Conservation (phyloP, 768 basidiomycete species). For the Trametes villosa region DNA sequence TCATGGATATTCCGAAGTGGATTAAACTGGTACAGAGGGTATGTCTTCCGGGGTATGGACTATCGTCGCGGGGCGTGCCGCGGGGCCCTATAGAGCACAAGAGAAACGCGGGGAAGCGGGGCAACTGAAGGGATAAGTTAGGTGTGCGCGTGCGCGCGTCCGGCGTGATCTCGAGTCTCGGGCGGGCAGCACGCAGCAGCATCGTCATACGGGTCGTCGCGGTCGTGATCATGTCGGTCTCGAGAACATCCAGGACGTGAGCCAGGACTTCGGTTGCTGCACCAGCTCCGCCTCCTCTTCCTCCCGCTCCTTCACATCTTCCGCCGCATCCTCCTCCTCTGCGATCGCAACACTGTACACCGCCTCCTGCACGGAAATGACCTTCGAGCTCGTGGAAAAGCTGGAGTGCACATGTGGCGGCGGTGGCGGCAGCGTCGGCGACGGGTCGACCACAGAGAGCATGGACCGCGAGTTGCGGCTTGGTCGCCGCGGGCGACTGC, state of each 20-base stretch:
- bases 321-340: slow-evolving; percentile 65
- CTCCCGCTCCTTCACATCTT: slow-evolving; percentile 58
- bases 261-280: slow-evolving; percentile 56
- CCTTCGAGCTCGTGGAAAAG: slow-evolving; percentile 29
- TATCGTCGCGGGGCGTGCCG: slow-evolving; percentile 3
- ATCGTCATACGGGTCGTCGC: slow-evolving; percentile 13
- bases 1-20: slow-evolving; percentile 27
- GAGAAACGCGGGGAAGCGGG: neutral
- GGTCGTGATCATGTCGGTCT: slow-evolving; percentile 26
- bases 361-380: slow-evolving; percentile 62
- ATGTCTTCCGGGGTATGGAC: slow-evolving; percentile 22
- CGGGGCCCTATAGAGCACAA: neutral
- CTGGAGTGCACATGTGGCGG: slow-evolving; percentile 4
- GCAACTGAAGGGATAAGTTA: slow-evolving; percentile 22
- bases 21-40: slow-evolving; percentile 24
- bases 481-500: neutral
- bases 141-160: neutral
- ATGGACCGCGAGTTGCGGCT: slow-evolving; percentile 22
- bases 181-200: neutral
- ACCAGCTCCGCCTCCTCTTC: slow-evolving; percentile 52
- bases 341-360: slow-evolving; percentile 71
- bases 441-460: slow-evolving; percentile 21
- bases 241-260: slow-evolving; percentile 70
- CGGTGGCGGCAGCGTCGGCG: neutral
- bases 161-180: neutral